These are phyloP conservation scores for Dictyostelium intermedium DNA, from an alignment of 78 protist species.

Conservation along the genomic window DNA sequence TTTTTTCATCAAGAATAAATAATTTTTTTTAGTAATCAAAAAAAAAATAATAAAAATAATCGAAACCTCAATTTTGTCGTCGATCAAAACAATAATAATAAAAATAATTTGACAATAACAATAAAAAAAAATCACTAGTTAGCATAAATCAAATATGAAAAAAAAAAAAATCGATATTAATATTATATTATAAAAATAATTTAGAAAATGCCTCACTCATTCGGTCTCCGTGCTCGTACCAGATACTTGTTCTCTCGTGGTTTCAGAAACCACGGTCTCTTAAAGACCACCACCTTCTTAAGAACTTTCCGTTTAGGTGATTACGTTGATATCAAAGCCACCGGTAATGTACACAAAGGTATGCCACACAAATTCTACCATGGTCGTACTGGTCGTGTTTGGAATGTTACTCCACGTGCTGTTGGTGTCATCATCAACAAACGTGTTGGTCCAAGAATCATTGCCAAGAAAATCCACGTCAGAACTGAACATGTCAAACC, in stretches of 20 bases:
- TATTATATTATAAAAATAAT: neutral
- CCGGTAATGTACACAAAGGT: constrained; percentile 98
- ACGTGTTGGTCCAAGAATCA: constrained; percentile 94
- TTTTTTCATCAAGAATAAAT: too few relatives aligned
- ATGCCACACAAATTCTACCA: constrained; percentile 99
- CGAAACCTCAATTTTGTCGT: too few relatives aligned
- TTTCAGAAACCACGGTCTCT: constrained; percentile 93
- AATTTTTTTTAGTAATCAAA: too few relatives aligned
- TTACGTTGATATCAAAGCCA: constrained; percentile 94
- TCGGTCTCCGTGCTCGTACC: constrained; percentile 96
- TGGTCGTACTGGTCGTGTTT: constrained; percentile 99
- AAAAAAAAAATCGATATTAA: neutral
- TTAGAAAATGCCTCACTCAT: constrained; percentile 93
- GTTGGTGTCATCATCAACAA: constrained; percentile 99
- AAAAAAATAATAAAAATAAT: too few relatives aligned
- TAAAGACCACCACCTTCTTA: constrained; percentile 87
- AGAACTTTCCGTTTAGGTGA: constrained; percentile 94
- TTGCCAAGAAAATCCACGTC: constrained; percentile 98
- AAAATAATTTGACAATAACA: too few relatives aligned
- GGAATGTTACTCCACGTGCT: constrained; percentile 98
- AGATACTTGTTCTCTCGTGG: constrained; percentile 94
- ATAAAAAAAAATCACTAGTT: neutral
- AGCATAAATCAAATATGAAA: too few relatives aligned
- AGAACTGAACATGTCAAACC: constrained; percentile 99
- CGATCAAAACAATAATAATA: neutral